Percentiles rank a stretch among this genome's conserved stretches.
Evolutionary conservation across 2,329 filamentous ascomycete species (phyloP).

Genomic region (Ceratocystis lukuohia): DNA sequence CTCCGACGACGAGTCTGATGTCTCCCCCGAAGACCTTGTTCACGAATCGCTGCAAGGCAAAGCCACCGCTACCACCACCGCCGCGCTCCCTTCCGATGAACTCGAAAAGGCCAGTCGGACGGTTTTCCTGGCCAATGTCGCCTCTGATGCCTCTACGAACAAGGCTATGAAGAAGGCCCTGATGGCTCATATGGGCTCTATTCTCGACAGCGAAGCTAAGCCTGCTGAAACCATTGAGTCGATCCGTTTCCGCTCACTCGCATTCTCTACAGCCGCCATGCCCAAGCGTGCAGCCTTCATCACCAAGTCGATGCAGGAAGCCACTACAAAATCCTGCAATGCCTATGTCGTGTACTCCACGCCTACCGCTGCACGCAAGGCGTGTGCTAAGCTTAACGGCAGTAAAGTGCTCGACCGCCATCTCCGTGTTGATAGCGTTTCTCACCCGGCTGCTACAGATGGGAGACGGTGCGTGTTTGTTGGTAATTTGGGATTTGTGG

Average conservation of each 20-base stretch:
- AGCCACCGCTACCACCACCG: neutral
- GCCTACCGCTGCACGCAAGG: slow-evolving; percentile 58
- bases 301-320: slow-evolving; percentile 77
- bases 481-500: slow-evolving; percentile 90
- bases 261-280: slow-evolving; percentile 61
- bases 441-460: slow-evolving; percentile 70
- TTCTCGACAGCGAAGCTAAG: slow-evolving; percentile 43
- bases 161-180: slow-evolving; percentile 70
- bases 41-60: slow-evolving; percentile 43
- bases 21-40: slow-evolving; percentile 28
- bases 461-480: slow-evolving; percentile 89
- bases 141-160: slow-evolving; percentile 65
- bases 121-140: slow-evolving; percentile 86
- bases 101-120: slow-evolving; percentile 79
- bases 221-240: slow-evolving; percentile 67
- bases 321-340: slow-evolving; percentile 85
- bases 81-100: slow-evolving; percentile 31
- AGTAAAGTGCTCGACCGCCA: slow-evolving; percentile 74
- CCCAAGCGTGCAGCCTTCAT: slow-evolving; percentile 93
- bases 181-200: slow-evolving; percentile 62
- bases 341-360: slow-evolving; percentile 86
- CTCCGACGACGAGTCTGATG: slow-evolving; percentile 31
- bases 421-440: slow-evolving; percentile 78
- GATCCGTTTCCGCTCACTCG: slow-evolving; percentile 83
- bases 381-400: slow-evolving; percentile 67